Conservation (phyloP, 106 monocot species). For the Platanthera guangdongensis region DNA sequence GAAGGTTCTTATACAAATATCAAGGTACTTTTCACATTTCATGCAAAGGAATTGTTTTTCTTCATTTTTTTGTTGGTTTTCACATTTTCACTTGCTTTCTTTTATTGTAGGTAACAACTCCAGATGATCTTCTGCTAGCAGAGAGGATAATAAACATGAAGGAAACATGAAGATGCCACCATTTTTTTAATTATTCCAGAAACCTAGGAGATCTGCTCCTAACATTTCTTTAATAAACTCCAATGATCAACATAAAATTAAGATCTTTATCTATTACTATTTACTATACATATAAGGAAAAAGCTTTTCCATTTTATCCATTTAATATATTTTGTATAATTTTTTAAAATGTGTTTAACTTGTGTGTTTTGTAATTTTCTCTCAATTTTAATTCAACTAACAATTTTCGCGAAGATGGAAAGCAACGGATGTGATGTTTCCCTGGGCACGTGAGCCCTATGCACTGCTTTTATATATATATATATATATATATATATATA, state of each 20-base stretch:
- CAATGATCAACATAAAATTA: not conserved
- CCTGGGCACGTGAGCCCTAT: no score
- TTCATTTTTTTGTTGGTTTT: not conserved
- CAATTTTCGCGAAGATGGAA: no score
- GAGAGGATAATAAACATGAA: constrained; percentile 63
- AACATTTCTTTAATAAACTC: not conserved
- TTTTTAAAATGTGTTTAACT: not conserved
- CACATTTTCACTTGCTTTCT: not conserved
- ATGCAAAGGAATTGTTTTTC: not conserved
- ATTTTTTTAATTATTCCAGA: not conserved
- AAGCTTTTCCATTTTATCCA: not conserved
- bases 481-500: no score
- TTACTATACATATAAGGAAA: not conserved
- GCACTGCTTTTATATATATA: no score
- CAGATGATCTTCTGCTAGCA: constrained; percentile 85
- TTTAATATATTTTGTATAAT: not conserved
- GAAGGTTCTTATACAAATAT: constrained; percentile 98
- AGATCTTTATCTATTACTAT: not conserved
- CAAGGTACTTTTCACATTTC: constrained; percentile 36
- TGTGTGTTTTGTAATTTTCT: no score
- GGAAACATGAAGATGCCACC: not conserved
- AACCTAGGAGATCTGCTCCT: not conserved
- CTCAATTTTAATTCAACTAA: no score
- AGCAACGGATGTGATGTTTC: no score
- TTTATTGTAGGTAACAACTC: constrained; percentile 76